Conservation (phyloP, 768 basidiomycete genomes). For the Tephrocybe sp. region DNA sequence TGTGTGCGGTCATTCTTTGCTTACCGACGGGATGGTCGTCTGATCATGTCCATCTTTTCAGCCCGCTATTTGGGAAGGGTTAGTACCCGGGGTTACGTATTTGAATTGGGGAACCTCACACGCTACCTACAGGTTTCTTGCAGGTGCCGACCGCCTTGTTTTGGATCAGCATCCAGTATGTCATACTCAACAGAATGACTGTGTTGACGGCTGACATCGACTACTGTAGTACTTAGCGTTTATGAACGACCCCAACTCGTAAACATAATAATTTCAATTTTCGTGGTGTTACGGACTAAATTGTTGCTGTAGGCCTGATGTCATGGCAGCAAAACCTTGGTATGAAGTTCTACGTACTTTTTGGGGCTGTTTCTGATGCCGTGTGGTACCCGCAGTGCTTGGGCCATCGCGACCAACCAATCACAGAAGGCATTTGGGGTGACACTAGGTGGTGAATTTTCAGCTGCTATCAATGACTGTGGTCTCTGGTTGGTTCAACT, state of each 20-base stretch:
- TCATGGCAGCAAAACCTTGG: conserved; percentile 44
- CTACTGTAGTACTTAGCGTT: conserved; percentile 43
- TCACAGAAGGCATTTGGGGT: conserved; percentile 77
- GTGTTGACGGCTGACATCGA: conserved; percentile 28
- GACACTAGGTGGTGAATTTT: conserved; percentile 81
- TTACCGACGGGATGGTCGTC: conserved; percentile 4
- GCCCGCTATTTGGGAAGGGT: conserved; percentile 47
- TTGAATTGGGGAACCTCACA: conserved; percentile 1
- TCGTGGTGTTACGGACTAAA: too few relatives aligned
- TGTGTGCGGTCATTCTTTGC: conserved; percentile 31
- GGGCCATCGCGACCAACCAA: conserved; percentile 50
- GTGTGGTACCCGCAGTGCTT: conserved; percentile 31
- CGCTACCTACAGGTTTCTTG: conserved; percentile 34
- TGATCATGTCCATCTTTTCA: conserved; percentile 16
- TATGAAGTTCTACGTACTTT: conserved; percentile 22
- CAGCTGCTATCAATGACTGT: conserved; percentile 75
- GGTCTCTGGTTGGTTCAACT: conserved; percentile 51
- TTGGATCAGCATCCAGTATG: conserved; percentile 60
- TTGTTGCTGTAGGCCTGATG: conserved; percentile 30
- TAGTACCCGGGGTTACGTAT: conserved; percentile 11
- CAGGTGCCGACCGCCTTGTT: conserved; percentile 57
- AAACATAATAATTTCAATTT: too few relatives aligned
- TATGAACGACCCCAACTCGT: conserved; percentile 39
- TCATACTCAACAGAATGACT: neutral
- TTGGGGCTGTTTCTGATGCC: conserved; percentile 9